Base-by-base conservation (phyloP, 768 basidiomycete genomes). In the Gymnopilus junonius region DNA sequence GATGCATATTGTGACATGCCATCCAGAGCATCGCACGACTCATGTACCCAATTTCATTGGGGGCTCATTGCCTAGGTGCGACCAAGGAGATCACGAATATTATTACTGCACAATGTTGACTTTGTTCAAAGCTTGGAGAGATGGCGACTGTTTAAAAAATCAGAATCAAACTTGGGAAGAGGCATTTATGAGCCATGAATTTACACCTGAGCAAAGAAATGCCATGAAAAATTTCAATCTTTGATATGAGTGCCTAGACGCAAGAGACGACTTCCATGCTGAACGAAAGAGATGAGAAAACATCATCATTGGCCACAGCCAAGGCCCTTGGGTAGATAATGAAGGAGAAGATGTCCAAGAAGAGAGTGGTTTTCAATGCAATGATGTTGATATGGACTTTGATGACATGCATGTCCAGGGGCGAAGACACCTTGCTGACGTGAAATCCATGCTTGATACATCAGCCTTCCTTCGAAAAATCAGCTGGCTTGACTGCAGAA, bases 241-340 rank as follows among this genome's bases (percentile, higher is more conserved):
- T 1, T 32, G 56, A 20, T 77, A 79, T 66, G 77, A 80, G 56
- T 79, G 77, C 56, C 53, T 74, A 7, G 76, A 80, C 71, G 71
- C 73, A 2, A 39, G 73, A 21, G 77, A 80, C 65, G 76, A 78
- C 50, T 76, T 64, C 63, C 39, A 64, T 35, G 64, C 66, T 5
- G 65, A 65, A 21, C 63, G 54, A 35, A 67, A 59, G 45, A 55
- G 29, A 3, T 23, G 35, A 34, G 11, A 50, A 12, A 34, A 10
- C 12, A 1, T 21, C 1, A 6, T 4, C 4, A 23, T 34, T 32
- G 11, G 17, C 8, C 0, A 3, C 4, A 40, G n/a, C 17, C 1
- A 20, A 10, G 21, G 35, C 20, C 6, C 20, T 25, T 3, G 23
- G 15, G 29, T 25, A 0, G 27, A 42, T n/a, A 21, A 29, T 10